These are phyloP conservation scores for Talaromyces funiculosus DNA, from an alignment of 2,329 filamentous ascomycete genomes.

Conservation along the genomic window DNA sequence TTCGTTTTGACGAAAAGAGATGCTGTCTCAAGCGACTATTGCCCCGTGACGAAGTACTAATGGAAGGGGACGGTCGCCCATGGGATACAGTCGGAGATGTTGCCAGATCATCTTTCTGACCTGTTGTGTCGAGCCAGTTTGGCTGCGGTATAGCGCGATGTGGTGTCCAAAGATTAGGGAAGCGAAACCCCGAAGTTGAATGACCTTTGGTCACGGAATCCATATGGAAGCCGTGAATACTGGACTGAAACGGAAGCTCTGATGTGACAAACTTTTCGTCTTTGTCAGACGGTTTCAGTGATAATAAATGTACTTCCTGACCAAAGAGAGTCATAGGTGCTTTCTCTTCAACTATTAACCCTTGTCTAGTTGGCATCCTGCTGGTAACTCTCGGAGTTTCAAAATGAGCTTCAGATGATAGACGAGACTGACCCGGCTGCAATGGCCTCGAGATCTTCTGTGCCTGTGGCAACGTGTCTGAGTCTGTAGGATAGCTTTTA, in stretches of 20 bases:
- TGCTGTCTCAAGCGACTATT: not conserved
- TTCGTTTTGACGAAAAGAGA: not conserved
- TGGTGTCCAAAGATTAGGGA: conserved; percentile 2
- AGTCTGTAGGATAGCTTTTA: not conserved
- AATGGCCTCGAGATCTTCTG: conserved; percentile 9
- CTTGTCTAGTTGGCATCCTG: not conserved
- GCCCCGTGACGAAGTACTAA: not conserved
- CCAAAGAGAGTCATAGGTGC: not conserved
- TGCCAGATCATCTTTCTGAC: not conserved
- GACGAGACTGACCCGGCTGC: not conserved
- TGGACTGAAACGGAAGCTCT: not conserved
- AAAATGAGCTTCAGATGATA: not conserved
- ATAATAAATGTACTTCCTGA: not conserved
- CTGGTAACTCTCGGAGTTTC: not conserved
- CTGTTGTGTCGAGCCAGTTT: not conserved
- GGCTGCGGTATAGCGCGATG: not conserved
- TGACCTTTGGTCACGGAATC: not conserved
- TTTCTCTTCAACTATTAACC: not conserved
- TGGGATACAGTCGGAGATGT: not conserved
- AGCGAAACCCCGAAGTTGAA: not conserved
- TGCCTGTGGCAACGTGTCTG: conserved; percentile 5
- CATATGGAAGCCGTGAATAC: not conserved
- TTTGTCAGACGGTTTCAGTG: not conserved
- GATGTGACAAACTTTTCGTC: no score
- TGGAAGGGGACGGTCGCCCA: not conserved